Base-by-base conservation (phyloP, 108 stramenopile species). In the Stephanodiscus triporus region DNA sequence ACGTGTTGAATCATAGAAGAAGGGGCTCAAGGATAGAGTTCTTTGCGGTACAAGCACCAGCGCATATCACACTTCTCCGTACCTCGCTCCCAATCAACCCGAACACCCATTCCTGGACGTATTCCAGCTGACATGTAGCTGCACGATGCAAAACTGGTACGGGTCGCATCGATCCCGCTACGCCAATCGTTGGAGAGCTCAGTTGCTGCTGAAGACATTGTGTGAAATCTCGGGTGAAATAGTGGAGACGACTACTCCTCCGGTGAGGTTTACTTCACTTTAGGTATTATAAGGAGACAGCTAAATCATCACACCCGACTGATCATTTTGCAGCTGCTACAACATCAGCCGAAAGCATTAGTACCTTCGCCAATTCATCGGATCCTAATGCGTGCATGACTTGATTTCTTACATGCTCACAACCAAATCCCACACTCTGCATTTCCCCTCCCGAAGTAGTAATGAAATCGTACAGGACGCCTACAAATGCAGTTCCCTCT, bases 161-260 rank as follows among this genome's bases (percentile, higher is more conserved):
- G 74, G 74, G 24, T 4, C 22, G 6, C 74, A 75, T 69, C 48
- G 56, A 24, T 60, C 36, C 9, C 49, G 74, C 0, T 75, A 54
- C 49, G 74, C 69, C 30, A 69, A 75, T 61, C 37, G 74, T 17
- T 70, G 68, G 74, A 75, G 69, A 30, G 74, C 74, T 10, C 74
- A 75, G 32, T 43, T 75, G 57, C 59, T 75, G 9, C 45, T 75
- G 29, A 75, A 75, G 48, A 75, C 68, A 19, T 27, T 75, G 20
- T 75, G 74, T 24, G 72, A 72, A 43, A 42, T 34, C 40, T 40
- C 40, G 40, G 9, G 40, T 11, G 40, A 40, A 5, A 34, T 4
- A 34, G 2, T 34, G 32, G 4, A 34, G n/a, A n/a, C n/a, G n/a
- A n/a, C n/a, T n/a, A n/a, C n/a, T n/a, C n/a, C n/a, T n/a, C n/a